Evolutionary conservation across 371 early-diverging fungal genomes (phyloP), one percentile per base, ranked within the genome.

Genomic region (Batrachochytrium dendrobatidis): DNA sequence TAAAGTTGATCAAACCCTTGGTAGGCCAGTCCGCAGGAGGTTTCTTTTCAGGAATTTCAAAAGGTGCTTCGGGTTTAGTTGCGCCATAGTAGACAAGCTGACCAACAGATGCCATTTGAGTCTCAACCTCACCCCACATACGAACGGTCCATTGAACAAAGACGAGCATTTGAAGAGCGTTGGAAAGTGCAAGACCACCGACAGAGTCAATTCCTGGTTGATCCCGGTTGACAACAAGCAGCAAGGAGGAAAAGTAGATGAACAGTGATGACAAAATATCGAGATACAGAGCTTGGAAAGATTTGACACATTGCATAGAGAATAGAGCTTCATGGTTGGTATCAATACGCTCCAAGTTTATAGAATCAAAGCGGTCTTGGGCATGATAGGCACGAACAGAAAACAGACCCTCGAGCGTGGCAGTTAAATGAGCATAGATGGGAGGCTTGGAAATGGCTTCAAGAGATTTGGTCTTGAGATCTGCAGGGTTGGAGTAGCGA

Each of bases 311-410:
- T 65, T n/a, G 48, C 67, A 64, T 64, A 0, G 81, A 76, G 50
- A 82, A 69, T 56, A 83, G 60, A 7, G 72, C 74, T 58, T 77
- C 73, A 66, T 82, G 78, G 71, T 83, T 83, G 28, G 56, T 64
- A 58, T 87, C 85, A 51, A 85, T 70, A 53, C 71, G 68, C n/a
- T 34, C 58, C 33, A 80, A 48, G 67, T 82, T 82, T 51, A 69
- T 62, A 6, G 60, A 60, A 53, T 82, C 79, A 64, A 72, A 73
- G 22, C 82, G 70, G 22, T 50, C 52, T 60, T 84, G 70, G 17
- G 73, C 78, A 26, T 80, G 71, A 62, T 83, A 87, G 4, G 82
- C 78, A n/a, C 85, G 75, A 51, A 86, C 81, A 20, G 72, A 72
- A 54, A 75, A 69, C 15, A 86, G 66, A 1, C 86, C 86, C 53